Evolutionary conservation across 208 protist species (phyloP), one percentile per base, ranked within the genome.

Genomic region (Leishmania lainsoni): DNA sequence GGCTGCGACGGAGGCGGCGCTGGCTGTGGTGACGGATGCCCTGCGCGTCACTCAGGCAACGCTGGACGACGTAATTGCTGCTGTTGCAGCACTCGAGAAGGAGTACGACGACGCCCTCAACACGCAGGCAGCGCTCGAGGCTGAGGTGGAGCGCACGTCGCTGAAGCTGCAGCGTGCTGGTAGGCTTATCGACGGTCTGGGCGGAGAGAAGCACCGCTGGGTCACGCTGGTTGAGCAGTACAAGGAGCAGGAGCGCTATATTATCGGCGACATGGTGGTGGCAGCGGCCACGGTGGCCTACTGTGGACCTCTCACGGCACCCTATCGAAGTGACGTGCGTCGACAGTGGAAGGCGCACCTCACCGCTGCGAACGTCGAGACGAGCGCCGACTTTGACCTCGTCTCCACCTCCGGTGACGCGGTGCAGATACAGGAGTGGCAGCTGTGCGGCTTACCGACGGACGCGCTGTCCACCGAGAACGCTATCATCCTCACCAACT

Each of bases 381-480:
- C 85, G 61, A 98, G 93, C 83, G 88, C 92, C 72, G 79, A 94
- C 35, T 86, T 69, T 52, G 94, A 93, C 69, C 88, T 99, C 29
- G 89, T 97, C 26, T 86, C 91, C 35, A 99, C 97, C 63, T 90
- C 98, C 12, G 97, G 94, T 54, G 98, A 99, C 83, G 90, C 98
- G 9, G 96, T 99, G 65, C 73, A 95, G 85, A 98, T 99, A 61
- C 95, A 99, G 74, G 87, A 98, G 80, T 99, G 98, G 98, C 91
- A 98, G 81, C 84, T 99, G 35, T 95, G 91, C 82, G 98, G 98
- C 4, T 91, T 99, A 20, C 99, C 99, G 56, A 93, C 95, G 20
- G 99, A 99, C 89, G 81, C 86, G 12, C 84, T 99, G 17, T 99
- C 98, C 2, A 97, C 97, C 17, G 98, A 99, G 86, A 99, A 99